Evolutionary conservation across 768 basidiomycete genomes (phyloP).

Genomic region (Hygrophoropsis aurantiaca): DNA sequence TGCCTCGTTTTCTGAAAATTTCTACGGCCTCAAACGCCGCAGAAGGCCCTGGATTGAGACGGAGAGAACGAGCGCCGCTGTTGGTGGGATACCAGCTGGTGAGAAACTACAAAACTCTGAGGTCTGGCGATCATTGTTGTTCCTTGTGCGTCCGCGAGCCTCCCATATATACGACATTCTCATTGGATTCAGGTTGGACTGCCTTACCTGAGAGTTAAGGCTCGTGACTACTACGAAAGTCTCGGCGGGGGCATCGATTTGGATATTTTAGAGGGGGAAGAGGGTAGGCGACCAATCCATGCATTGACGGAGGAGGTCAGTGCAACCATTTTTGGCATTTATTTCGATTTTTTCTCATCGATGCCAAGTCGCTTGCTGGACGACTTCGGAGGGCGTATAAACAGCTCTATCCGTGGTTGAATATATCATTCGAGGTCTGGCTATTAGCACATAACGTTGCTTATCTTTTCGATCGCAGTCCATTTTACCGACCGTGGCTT

Average conservation of each 20-base stretch:
- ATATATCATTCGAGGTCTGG: slow-evolving; percentile 77
- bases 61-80: slow-evolving; percentile 64
- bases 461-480: slow-evolving; percentile 86
- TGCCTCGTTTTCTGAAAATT: slow-evolving; percentile 94
- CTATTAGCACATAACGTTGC: slow-evolving; percentile 81
- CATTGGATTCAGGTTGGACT: slow-evolving; percentile 59
- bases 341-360: neutral
- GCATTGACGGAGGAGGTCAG: slow-evolving; percentile 55
- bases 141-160: slow-evolving; percentile 61
- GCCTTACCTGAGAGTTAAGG: slow-evolving; percentile 87
- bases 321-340: slow-evolving; percentile 6
- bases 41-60: slow-evolving; percentile 69
- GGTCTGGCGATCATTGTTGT: slow-evolving; percentile 72
- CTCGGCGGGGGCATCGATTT: slow-evolving; percentile 77
- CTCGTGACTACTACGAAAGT: slow-evolving; percentile 87
- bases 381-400: slow-evolving; percentile 67
- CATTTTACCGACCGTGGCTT: slow-evolving; percentile 91
- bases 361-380: slow-evolving; percentile 47
- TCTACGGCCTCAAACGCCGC: slow-evolving; percentile 88
- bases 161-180: neutral
- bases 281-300: slow-evolving; percentile 43
- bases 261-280: slow-evolving; percentile 61
- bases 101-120: slow-evolving; percentile 69
- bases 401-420: slow-evolving; percentile 77
- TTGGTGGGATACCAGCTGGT: slow-evolving; percentile 60